A percentile compares a stretch with the other conserved stretches of the same genome.
Conservation (phyloP, 2,329 filamentous ascomycete genomes). For the Apiospora malaysiana region DNA sequence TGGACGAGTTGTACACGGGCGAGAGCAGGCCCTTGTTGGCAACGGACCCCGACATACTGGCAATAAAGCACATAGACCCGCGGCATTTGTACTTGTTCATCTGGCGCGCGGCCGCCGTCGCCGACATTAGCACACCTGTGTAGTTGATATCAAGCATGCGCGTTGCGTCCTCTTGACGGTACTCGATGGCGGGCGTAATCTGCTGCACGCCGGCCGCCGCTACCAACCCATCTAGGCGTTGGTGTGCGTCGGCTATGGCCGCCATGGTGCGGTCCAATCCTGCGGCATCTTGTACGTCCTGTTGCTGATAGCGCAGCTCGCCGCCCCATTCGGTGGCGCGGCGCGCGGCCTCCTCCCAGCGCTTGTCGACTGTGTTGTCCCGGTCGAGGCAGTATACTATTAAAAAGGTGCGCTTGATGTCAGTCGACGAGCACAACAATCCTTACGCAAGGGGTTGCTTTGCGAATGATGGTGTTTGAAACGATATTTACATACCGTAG, state of each 20-base stretch:
- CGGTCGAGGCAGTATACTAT: conserved; percentile 64
- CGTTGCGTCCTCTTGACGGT: conserved; percentile 60
- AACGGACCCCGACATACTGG: conserved; percentile 60
- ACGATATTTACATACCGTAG: conserved; percentile 51
- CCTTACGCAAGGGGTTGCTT: conserved; percentile 25
- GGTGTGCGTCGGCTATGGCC: conserved; percentile 64
- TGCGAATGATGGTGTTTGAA: conserved; percentile 29
- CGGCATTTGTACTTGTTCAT: conserved; percentile 57
- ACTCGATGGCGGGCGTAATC: conserved; percentile 71
- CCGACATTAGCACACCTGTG: conserved; percentile 73
- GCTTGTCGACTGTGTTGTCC: conserved; percentile 53
- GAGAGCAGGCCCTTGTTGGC: conserved; percentile 67
- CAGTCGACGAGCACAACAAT: not conserved
- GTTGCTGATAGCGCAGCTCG: conserved; percentile 68
- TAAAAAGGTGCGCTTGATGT: not conserved
- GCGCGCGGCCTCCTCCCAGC: conserved; percentile 66
- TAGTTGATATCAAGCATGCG: conserved; percentile 74
- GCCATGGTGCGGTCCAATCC: conserved; percentile 63
- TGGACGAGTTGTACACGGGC: conserved; percentile 70
- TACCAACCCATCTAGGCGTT: conserved; percentile 71
- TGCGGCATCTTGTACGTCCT: conserved; percentile 69
- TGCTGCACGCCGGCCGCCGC: conserved; percentile 74
- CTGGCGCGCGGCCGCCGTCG: conserved; percentile 72
- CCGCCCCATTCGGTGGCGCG: conserved; percentile 69
- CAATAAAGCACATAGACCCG: conserved; percentile 63